These are phyloP conservation scores for Stereocaulon alpinum DNA, from an alignment of 495 filamentous ascomycete genomes.

Conservation along the genomic window DNA sequence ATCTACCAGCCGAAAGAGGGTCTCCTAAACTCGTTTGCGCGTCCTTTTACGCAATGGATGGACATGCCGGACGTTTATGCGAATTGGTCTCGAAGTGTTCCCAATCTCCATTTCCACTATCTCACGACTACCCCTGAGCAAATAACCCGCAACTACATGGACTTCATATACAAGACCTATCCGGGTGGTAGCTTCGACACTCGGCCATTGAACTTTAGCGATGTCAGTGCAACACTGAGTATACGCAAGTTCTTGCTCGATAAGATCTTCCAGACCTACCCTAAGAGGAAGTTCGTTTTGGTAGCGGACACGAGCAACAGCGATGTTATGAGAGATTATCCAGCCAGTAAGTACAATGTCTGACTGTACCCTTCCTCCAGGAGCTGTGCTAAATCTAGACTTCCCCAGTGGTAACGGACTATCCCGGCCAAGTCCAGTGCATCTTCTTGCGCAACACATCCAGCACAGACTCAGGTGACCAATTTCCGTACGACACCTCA, in stretches of 20 bases:
- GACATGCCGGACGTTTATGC: constrained; percentile 70
- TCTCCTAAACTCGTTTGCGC: constrained; percentile 66
- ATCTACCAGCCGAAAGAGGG: constrained; percentile 67
- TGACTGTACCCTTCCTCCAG: not conserved
- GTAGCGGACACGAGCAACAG: constrained; percentile 69
- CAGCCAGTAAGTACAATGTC: constrained; percentile 20
- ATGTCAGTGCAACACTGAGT: constrained; percentile 56
- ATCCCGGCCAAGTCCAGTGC: constrained; percentile 63
- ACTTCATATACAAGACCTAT: constrained; percentile 66
- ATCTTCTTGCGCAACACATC: constrained; percentile 68
- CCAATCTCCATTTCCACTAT: constrained; percentile 69
- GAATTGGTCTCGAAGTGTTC: constrained; percentile 51
- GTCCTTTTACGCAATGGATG: constrained; percentile 58
- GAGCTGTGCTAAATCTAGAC: not conserved
- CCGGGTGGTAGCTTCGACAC: constrained; percentile 65
- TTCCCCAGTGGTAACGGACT: constrained; percentile 44
- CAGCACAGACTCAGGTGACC: constrained; percentile 48
- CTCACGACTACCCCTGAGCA: constrained; percentile 78
- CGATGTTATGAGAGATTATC: constrained; percentile 69
- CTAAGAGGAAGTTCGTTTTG: constrained; percentile 62
- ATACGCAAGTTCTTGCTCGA: constrained; percentile 58
- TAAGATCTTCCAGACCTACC: constrained; percentile 65
- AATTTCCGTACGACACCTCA: constrained; percentile 64
- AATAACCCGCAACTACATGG: constrained; percentile 65
- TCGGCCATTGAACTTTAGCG: constrained; percentile 69